Evolutionary conservation across 1,284 basidiomycete genomes (phyloP).

Genomic region (Trichosporon inkin): DNA sequence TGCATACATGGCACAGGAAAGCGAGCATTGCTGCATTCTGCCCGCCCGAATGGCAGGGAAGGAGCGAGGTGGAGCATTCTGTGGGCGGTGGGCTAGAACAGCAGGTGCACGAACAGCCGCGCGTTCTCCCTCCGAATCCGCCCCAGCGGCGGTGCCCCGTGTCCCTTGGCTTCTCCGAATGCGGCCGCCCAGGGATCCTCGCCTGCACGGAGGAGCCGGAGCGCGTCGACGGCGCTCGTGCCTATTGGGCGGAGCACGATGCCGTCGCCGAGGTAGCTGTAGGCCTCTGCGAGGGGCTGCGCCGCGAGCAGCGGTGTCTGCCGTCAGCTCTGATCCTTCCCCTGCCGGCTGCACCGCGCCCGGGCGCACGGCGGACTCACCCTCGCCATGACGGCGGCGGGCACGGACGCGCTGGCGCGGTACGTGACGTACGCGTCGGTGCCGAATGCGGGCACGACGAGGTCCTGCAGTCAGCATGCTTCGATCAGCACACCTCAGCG

Average conservation of each 20-base stretch:
- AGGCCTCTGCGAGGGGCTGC: background rate
- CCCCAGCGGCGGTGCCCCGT: background rate
- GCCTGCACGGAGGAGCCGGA: background rate
- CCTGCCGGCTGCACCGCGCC: background rate
- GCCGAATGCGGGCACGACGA: background rate
- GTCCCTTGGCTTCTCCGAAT: background rate
- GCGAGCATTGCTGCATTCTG: background rate
- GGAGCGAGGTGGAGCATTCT: background rate
- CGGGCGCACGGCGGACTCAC: background rate
- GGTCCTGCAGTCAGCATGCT: background rate
- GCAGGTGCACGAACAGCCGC: background rate
- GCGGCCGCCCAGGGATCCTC: background rate
- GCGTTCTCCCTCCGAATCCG: background rate
- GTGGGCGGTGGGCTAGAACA: background rate
- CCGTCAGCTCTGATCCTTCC: background rate
- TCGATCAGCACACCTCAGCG: background rate
- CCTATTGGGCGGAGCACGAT: background rate
- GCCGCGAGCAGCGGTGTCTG: slow-evolving; percentile 1
- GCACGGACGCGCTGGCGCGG: background rate
- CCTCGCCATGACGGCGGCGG: background rate
- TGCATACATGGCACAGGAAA: too few relatives aligned
- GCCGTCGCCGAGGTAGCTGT: background rate
- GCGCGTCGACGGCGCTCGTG: background rate
- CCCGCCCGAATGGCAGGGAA: background rate
- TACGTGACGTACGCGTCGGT: background rate